phyloP scores from a whole-genome alignment of 2,329 filamentous ascomycete genomes.

The Venturia oleaginea region DNA sequence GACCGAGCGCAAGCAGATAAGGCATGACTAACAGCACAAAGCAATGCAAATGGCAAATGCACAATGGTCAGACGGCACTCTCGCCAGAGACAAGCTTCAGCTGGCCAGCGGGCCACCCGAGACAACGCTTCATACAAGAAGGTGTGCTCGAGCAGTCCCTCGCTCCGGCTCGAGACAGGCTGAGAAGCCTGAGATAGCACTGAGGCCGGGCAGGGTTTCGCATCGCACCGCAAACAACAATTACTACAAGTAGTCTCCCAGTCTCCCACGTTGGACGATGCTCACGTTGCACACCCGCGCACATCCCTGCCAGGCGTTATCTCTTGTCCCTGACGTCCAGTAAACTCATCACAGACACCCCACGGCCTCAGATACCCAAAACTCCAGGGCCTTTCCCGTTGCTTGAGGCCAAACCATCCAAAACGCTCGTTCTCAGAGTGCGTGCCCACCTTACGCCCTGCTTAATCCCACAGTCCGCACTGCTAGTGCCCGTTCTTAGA shows the following conservation, averaged over 20 bases:
- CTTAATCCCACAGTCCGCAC: slow-evolving; percentile 2
- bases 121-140: neutral
- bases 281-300: neutral
- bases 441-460: neutral
- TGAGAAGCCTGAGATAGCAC: neutral
- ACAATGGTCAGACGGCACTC: neutral
- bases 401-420: slow-evolving; percentile 3
- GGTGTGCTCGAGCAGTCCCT: neutral
- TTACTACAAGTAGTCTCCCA: neutral
- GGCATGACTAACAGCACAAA: slow-evolving; percentile 2
- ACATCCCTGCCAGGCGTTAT: neutral
- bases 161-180: neutral
- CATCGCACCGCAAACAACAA: neutral
- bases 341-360: neutral
- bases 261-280: neutral
- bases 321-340: neutral
- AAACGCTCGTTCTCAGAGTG: neutral
- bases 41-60: too few species aligned
- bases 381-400: slow-evolving; percentile 1
- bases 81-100: neutral
- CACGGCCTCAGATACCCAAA: neutral
- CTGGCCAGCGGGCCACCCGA: neutral
- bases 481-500: slow-evolving; percentile 1
- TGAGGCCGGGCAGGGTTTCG: neutral
- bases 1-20: neutral